phyloP scores from a whole-genome alignment of 2,329 filamentous ascomycete genomes.

The Nemania diffusa region DNA sequence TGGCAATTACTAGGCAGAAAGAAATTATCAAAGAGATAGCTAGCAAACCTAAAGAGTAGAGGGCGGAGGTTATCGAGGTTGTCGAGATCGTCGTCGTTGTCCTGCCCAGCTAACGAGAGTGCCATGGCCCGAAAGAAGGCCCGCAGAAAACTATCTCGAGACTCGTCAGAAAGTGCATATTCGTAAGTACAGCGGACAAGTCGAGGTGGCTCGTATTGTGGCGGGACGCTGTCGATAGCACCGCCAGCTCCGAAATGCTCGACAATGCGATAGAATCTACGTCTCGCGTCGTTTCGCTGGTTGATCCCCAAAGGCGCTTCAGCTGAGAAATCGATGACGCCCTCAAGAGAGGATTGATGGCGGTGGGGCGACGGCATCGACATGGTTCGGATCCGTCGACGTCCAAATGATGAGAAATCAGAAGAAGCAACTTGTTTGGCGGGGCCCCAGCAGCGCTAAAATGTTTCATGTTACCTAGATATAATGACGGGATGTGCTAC shows the following conservation, averaged over 20 bases:
- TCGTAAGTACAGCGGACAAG: slow-evolving; percentile 46
- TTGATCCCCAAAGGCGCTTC: slow-evolving; percentile 28
- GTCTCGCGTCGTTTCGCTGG: slow-evolving; percentile 32
- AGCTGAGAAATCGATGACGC: slow-evolving; percentile 34
- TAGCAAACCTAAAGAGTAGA: slow-evolving; percentile 41
- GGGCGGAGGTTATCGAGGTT: slow-evolving; percentile 34
- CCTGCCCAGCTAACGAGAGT: slow-evolving; percentile 30
- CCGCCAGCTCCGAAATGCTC: slow-evolving; percentile 33
- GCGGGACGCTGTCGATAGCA: slow-evolving; percentile 16
- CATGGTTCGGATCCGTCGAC: too few species aligned
- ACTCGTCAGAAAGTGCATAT: slow-evolving; percentile 42
- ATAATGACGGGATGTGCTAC: too few species aligned
- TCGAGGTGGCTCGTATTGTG: slow-evolving; percentile 39
- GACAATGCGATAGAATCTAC: slow-evolving; percentile 38
- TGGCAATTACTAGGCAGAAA: slow-evolving; percentile 41
- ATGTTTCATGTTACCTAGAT: too few species aligned
- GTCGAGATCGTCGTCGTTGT: slow-evolving; percentile 24
- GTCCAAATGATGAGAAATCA: too few species aligned
- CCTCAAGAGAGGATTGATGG: slow-evolving; percentile 39
- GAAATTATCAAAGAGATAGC: slow-evolving; percentile 44
- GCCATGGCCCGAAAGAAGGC: slow-evolving; percentile 42
- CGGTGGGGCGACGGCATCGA: slow-evolving; percentile 24
- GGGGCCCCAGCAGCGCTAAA: too few species aligned
- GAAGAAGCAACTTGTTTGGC: too few species aligned
- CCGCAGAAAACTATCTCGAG: slow-evolving; percentile 43